Evolutionary conservation across 1,284 basidiomycete species (phyloP).

Genomic region (Pterula multifida): DNA sequence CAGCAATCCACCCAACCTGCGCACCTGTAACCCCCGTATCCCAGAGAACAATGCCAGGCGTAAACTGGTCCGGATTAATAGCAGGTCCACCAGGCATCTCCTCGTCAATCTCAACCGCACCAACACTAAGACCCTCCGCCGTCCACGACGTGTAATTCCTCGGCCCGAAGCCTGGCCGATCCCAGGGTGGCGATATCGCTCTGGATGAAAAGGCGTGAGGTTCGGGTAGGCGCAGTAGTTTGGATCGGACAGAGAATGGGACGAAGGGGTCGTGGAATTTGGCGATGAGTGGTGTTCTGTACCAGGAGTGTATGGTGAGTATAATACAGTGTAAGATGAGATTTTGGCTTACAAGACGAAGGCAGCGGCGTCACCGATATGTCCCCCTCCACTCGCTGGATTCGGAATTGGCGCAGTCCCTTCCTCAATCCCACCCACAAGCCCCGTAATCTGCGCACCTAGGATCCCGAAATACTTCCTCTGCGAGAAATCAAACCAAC

Average conservation of each 20-base stretch:
- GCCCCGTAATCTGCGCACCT: slow-evolving; percentile 16
- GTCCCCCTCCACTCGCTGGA: slow-evolving; percentile 16
- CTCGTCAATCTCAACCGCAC: slow-evolving; percentile 17
- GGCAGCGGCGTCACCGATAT: slow-evolving; percentile 17
- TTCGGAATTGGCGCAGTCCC: slow-evolving; percentile 16
- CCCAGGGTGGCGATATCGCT: slow-evolving; percentile 19
- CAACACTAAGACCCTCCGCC: slow-evolving; percentile 16
- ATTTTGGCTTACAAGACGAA: slow-evolving; percentile 14
- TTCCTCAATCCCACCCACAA: slow-evolving; percentile 17
- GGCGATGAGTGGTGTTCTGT: slow-evolving; percentile 12
- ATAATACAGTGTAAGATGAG: background rate
- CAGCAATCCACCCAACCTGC: slow-evolving; percentile 10
- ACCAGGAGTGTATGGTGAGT: slow-evolving; percentile 8
- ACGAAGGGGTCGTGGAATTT: slow-evolving; percentile 18
- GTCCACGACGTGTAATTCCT: slow-evolving; percentile 20
- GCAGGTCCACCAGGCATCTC: slow-evolving; percentile 17
- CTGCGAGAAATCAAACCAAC: slow-evolving; percentile 7
- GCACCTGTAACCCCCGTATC: slow-evolving; percentile 8
- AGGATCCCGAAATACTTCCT: slow-evolving; percentile 17
- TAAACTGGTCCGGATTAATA: slow-evolving; percentile 13
- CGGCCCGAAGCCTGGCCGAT: slow-evolving; percentile 12
- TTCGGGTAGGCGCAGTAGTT: slow-evolving; percentile 8
- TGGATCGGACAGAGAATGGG: slow-evolving; percentile 8
- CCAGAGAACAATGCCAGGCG: slow-evolving; percentile 17
- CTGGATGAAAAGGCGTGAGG: slow-evolving; percentile 13